phyloP scores from a whole-genome alignment of 768 basidiomycete species.

The Suillus subalutaceus region DNA sequence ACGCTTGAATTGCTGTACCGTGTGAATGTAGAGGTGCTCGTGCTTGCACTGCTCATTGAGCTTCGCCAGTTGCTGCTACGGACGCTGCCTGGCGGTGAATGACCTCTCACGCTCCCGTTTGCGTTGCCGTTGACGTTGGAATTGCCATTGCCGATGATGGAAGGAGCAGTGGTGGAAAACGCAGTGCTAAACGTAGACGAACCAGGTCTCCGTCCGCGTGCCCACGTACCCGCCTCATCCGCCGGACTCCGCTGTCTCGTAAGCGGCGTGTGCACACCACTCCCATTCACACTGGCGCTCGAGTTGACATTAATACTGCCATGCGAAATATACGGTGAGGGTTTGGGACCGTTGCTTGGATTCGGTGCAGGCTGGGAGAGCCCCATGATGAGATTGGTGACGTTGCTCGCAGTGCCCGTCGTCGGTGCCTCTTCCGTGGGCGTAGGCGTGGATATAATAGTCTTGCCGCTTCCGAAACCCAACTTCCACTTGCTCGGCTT shows the following conservation, averaged over 20 bases:
- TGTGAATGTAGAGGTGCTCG: conserved; percentile 63
- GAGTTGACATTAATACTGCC: background rate
- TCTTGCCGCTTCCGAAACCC: conserved; percentile 71
- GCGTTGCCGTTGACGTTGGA: conserved; percentile 10
- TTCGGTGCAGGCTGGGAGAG: conserved; percentile 48
- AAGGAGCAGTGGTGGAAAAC: conserved; percentile 23
- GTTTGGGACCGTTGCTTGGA: background rate
- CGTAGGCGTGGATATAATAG: conserved; percentile 42
- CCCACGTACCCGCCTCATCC: conserved; percentile 50
- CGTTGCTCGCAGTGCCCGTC: conserved; percentile 76
- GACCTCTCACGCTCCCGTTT: conserved; percentile 10
- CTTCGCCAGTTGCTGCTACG: conserved; percentile 67
- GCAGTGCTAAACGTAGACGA: conserved; percentile 18
- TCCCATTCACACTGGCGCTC: conserved; percentile 11
- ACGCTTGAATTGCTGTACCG: conserved; percentile 71
- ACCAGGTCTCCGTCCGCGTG: conserved; percentile 48
- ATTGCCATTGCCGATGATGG: conserved; percentile 1
- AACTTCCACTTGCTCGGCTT: conserved; percentile 70
- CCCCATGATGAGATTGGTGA: conserved; percentile 75
- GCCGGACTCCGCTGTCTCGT: conserved; percentile 38
- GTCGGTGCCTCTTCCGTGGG: conserved; percentile 34
- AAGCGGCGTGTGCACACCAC: conserved; percentile 24
- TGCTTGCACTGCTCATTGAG: conserved; percentile 72
- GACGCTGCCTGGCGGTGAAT: conserved; percentile 12
- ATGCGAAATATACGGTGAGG: background rate